These are phyloP conservation scores for Kwoniella sp. DNA, from an alignment of 768 basidiomycete genomes.

Conservation along the genomic window DNA sequence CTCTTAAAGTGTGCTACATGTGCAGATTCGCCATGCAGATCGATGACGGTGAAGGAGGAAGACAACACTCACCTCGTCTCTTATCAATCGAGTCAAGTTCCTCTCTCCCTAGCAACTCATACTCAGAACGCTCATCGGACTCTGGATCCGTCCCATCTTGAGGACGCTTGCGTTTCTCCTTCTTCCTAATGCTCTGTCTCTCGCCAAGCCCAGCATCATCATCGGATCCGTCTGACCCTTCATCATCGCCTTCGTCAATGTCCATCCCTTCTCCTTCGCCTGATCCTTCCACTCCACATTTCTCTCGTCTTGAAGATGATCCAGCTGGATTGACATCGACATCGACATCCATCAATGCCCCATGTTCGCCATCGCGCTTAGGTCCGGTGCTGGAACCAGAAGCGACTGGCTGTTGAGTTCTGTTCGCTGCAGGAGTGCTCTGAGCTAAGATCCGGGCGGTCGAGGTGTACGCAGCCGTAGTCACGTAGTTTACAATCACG, in stretches of 20 bases:
- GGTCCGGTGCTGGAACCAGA: neutral
- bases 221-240: neutral
- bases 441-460: constrained; percentile 37
- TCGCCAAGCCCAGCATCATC: constrained; percentile 8
- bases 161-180: neutral
- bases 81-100: constrained; percentile 31
- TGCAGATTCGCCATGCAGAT: too few relatives aligned
- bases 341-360: neutral
- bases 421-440: neutral
- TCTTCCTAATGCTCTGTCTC: constrained; percentile 5
- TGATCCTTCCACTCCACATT: too few relatives aligned
- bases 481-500: constrained; percentile 43
- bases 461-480: constrained; percentile 38
- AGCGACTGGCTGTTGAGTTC: neutral
- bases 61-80: constrained; percentile 28
- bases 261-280: constrained; percentile 30
- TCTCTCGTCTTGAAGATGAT: constrained; percentile 1
- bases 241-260: constrained; percentile 22
- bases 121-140: constrained; percentile 3
- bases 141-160: constrained; percentile 3
- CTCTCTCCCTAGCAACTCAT: neutral
- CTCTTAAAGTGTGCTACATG: too few relatives aligned
- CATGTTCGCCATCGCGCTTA: neutral
- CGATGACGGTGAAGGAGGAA: neutral
- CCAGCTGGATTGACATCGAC: too few relatives aligned